Percentiles rank a stretch among this genome's conserved stretches.
Conservation (phyloP, 257 asterid genomes). For the Gentiana macrophylla region DNA sequence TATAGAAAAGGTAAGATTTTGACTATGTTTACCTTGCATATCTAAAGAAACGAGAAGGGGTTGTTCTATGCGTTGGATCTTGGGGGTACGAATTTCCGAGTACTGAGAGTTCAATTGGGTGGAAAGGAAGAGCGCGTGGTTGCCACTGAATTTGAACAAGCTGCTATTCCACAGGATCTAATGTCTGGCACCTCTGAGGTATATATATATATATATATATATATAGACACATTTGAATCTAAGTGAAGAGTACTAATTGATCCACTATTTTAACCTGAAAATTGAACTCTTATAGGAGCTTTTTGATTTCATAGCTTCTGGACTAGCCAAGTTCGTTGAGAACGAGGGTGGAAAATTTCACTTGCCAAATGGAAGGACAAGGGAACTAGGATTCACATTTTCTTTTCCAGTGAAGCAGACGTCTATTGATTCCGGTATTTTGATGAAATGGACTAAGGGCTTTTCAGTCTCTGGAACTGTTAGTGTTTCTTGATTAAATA, state of each 20-base stretch:
- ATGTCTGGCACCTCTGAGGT: conserved; percentile 67
- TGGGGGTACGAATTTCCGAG: conserved; percentile 83
- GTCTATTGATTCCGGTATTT: conserved; percentile 60
- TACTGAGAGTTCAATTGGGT: conserved; percentile 66
- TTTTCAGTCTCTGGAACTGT: conserved; percentile 72
- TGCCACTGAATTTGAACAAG: conserved; percentile 63
- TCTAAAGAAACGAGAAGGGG: conserved; percentile 61
- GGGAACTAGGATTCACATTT: conserved; percentile 73
- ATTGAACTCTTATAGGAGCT: conserved; percentile 37
- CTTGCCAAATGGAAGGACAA: conserved; percentile 31
- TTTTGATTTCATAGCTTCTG: conserved; percentile 73
- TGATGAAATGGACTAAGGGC: conserved; percentile 78
- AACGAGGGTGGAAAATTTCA: conserved; percentile 49
- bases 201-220: too few relatives aligned
- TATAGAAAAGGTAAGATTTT: not conserved
- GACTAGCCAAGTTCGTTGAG: conserved; percentile 42
- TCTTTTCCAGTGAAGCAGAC: conserved; percentile 80
- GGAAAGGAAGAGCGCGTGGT: conserved; percentile 58
- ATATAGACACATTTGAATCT: not conserved
- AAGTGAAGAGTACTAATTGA: not conserved
- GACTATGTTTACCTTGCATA: conserved; percentile 2
- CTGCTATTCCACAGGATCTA: conserved; percentile 48
- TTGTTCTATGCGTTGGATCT: conserved; percentile 75
- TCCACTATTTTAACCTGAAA: not conserved
- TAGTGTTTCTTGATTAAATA: conserved; percentile 19